Percentiles rank a stretch among this genome's conserved stretches.
Conservation (phyloP, 1,284 basidiomycete species). For the Fomitopsis betulina region DNA sequence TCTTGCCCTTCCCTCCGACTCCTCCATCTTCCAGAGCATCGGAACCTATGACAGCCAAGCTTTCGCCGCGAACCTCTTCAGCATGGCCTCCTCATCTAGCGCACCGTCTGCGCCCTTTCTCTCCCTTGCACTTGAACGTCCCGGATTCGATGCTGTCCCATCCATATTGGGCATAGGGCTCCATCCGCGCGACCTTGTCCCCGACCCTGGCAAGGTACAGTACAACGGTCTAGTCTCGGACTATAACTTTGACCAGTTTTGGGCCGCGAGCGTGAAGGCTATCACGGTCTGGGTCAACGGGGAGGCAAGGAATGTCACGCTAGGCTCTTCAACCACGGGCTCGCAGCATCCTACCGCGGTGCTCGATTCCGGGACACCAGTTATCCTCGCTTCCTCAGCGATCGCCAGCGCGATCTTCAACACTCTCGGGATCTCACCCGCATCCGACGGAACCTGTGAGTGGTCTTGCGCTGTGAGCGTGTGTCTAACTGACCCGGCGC, state of each 20-base stretch:
- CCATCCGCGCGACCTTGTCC: conserved; percentile 50
- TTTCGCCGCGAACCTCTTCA: conserved; percentile 61
- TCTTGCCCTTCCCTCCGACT: conserved; percentile 66
- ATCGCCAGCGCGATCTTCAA: conserved; percentile 79
- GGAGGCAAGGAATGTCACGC: conserved; percentile 30
- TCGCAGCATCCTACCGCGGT: conserved; percentile 49
- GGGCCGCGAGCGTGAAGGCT: conserved; percentile 51
- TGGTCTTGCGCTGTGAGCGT: conserved; percentile 8
- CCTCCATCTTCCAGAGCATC: conserved; percentile 48
- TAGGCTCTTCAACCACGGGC: conserved; percentile 29
- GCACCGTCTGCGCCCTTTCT: conserved; percentile 59
- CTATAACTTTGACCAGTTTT: conserved; percentile 41
- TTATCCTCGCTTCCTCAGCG: conserved; percentile 51
- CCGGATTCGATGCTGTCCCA: conserved; percentile 49
- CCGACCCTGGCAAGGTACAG: conserved; percentile 46
- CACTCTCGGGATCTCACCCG: conserved; percentile 58
- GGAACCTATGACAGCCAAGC: conserved; percentile 53
- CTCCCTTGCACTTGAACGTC: conserved; percentile 62
- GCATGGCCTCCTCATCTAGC: conserved; percentile 44
- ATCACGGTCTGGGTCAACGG: conserved; percentile 60
- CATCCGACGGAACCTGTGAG: conserved; percentile 60
- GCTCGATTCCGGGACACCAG: conserved; percentile 64
- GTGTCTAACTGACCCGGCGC: conserved; percentile 1
- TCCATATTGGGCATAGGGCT: conserved; percentile 61
- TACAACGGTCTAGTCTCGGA: conserved; percentile 44